Evolutionary conservation across 2,329 filamentous ascomycete genomes (phyloP), one percentile per base, ranked within the genome.

Genomic region (Nannizziopsis arthrosporioides): DNA sequence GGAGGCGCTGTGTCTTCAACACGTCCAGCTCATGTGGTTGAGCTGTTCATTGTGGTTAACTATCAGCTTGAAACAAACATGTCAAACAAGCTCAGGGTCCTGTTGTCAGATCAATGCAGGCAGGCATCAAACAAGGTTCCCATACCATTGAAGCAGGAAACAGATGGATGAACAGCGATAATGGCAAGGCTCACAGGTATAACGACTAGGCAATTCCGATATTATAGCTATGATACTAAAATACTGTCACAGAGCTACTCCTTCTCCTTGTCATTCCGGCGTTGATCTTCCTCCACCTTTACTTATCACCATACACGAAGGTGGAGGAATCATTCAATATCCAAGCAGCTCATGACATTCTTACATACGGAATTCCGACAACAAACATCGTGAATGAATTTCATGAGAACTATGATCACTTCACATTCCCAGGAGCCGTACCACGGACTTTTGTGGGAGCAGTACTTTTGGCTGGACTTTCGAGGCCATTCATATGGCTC

Each of bases 271-370:
- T 81, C 43, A 71, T 88, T 50, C 83, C 85, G 1, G 63, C 73
- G 2, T 62, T 82, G 31, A 73, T 85, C 56, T 63, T 84, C 50
- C 48, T 84, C 47, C 85, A 94, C 65, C 78, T 94, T 48, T 60
- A 80, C 52, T 63, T 80, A 18, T 80, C 89, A 9, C 92, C 92
- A 0, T 90, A 93, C 70, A 95, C 89, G 49, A 98, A 98, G 66
- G 92, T 98, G 51, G 92, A 98, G 66, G 92, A 98, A 67, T 96
- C 90, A 0, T 96, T 98, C 76, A 94, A 94, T 64, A 80, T 96
- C 50, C 92, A 98, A 65, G 92, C 92, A 5, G 77, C 81, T 2
- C 92, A 96, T 66, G 92, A 98, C 64, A 83, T 98, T 32, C 66
- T 94, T 51, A 76, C 77, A 34, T 87, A 92, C 63, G 88, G 88